These are phyloP conservation scores for Suhomyces terraborum DNA, from an alignment of 1,139 yeast species.

Conservation along the genomic window DNA sequence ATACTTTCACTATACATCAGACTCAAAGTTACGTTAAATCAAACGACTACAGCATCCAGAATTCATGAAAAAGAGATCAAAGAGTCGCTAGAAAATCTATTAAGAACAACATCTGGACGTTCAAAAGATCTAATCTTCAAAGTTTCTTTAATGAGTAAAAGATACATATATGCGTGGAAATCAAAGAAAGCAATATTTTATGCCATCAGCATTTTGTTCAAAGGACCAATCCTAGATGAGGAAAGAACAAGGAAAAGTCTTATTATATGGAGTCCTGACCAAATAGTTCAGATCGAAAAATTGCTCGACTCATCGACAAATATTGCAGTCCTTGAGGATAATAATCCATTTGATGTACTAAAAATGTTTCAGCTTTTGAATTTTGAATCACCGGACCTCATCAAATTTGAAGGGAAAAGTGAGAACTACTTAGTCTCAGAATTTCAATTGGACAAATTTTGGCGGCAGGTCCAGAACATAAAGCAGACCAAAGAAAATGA, in stretches of 20 bases:
- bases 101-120: slow-evolving; percentile 11
- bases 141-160: slow-evolving; percentile 14
- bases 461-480: slow-evolving; percentile 15
- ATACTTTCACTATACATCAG: slow-evolving; percentile 13
- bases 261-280: slow-evolving; percentile 9
- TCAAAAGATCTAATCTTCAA: slow-evolving; percentile 9
- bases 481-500: slow-evolving; percentile 5
- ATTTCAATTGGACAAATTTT: slow-evolving; percentile 21
- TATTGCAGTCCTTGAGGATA: slow-evolving; percentile 1
- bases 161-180: slow-evolving; percentile 26
- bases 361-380: slow-evolving; percentile 4
- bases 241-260: slow-evolving; percentile 1
- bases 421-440: slow-evolving; percentile 24
- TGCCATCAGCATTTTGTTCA: slow-evolving; percentile 14
- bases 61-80: not conserved
- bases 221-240: slow-evolving; percentile 7
- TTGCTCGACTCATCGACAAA: not conserved
- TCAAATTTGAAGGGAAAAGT: slow-evolving; percentile 16
- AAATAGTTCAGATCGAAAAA: slow-evolving; percentile 6
- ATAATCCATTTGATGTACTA: slow-evolving; percentile 7
- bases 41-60: not conserved
- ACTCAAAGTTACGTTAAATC: slow-evolving; percentile 1
- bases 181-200: slow-evolving; percentile 17
- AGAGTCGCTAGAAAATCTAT: slow-evolving; percentile 5
- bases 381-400: slow-evolving; percentile 2